Evolutionary conservation across 345 rosid genomes (phyloP), one percentile per base, ranked within the genome.

Genomic region (Gossypium mustelinum): DNA sequence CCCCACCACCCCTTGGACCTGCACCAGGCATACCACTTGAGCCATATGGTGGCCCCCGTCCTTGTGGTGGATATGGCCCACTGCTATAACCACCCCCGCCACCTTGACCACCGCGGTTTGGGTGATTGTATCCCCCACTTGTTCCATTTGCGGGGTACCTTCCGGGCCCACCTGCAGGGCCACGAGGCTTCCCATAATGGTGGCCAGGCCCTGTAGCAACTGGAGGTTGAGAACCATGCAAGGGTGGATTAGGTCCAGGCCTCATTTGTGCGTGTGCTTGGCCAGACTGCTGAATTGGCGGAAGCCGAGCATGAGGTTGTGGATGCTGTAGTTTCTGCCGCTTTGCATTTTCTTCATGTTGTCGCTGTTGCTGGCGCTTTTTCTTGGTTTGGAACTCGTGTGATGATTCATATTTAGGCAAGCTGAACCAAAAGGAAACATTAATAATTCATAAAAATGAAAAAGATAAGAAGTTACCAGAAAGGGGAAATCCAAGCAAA

Each of bases 371-470:
- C 86, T 93, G 98, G 59, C 97, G 84, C 85, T 89, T 93, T 78
- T 91, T 95, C 93, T 91, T 95, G 44, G 99, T 91, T 79, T 93
- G 98, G 84, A 90, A 91, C 85, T 95, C 99, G 41, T 95, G 99
- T 11, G 99, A 93, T 62, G 98, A 87, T 79, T 95, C 98, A 72
- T 95, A 95, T 77, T 88, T 89, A 3, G 98, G 98, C 78, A 94
- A 82, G 79, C 99, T 94, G 84, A 79, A 58, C 12, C 17, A 51
- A 73, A 29, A 4, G 41, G 16, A 16, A 39, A 44, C 18, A 13
- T 65, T 9, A n/a, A 69, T 39, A 17, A 66, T 16, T 34, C 41
- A 52, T 16, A 34, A 62, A 50, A 8, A 27, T 25, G 24, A 72
- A 24, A 34, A 59, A 57, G 52, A 22, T 44, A 52, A 5, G 68